Evolutionary conservation across 163 green algal genomes (phyloP).

Genomic region (Scenedesmus sp.): DNA sequence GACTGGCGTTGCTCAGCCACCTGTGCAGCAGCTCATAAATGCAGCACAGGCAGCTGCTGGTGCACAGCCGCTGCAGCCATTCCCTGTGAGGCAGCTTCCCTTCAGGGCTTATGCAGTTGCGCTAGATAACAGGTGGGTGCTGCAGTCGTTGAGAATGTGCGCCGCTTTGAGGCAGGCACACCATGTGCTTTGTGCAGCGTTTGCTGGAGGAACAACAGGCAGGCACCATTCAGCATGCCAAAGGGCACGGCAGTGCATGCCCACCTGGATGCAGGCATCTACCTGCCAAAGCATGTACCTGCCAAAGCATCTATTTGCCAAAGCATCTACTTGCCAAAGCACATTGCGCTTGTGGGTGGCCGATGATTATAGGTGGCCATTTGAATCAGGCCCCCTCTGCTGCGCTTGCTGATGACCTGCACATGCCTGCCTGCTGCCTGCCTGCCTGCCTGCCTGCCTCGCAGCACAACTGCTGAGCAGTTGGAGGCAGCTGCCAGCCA

Average conservation of each 20-base stretch:
- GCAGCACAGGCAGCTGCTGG: conserved; percentile 30
- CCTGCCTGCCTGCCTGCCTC: neutral
- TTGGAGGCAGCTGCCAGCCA: conserved; percentile 16
- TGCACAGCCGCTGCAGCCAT: conserved; percentile 28
- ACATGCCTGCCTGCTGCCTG: neutral
- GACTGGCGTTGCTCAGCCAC: neutral
- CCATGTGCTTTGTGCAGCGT: neutral
- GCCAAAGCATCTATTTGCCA: no score
- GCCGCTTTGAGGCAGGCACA: neutral
- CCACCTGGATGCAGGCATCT: no score
- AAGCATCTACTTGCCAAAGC: no score
- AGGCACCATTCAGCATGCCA: no score
- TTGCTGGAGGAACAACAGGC: no score
- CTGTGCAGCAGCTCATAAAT: neutral
- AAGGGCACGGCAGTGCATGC: no score
- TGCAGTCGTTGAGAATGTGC: neutral
- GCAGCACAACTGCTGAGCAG: conserved; percentile 14
- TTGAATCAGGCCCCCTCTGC: neutral
- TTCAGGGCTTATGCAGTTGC: conserved; percentile 61
- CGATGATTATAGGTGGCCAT: no score
- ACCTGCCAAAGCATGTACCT: no score
- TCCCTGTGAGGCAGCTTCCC: conserved; percentile 63
- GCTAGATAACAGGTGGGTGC: conserved; percentile 49
- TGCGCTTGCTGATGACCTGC: neutral
- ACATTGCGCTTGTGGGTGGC: no score